Evolutionary conservation across 2,329 filamentous ascomycete genomes (phyloP).

Genomic region (Cladobotryum mycophilum): DNA sequence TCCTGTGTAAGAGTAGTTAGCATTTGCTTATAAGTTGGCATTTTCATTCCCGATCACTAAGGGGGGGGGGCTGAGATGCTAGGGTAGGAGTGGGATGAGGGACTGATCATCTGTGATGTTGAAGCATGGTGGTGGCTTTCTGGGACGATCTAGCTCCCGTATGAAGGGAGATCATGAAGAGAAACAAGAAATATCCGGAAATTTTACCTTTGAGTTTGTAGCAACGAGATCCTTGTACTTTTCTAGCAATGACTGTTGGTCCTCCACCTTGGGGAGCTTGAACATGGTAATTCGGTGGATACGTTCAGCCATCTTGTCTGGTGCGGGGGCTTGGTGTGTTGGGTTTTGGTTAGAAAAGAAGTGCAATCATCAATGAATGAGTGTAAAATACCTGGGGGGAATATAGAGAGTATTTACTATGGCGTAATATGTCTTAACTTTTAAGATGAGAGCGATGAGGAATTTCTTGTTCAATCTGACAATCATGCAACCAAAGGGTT

Average conservation of each 20-base stretch:
- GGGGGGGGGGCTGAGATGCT: background rate
- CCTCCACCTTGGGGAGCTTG: slow-evolving; percentile 41
- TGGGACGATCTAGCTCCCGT: no score
- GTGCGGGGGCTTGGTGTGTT: background rate
- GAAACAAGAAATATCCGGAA: background rate
- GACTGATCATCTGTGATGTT: no score
- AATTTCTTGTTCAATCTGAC: no score
- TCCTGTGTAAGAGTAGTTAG: slow-evolving; percentile 39
- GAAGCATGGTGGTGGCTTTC: no score
- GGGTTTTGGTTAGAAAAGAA: background rate
- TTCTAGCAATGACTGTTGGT: slow-evolving; percentile 38
- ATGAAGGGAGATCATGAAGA: background rate
- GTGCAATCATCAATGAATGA: no score
- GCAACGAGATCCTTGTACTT: slow-evolving; percentile 37
- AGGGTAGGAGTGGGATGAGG: background rate
- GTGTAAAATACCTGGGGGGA: no score
- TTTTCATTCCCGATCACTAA: background rate
- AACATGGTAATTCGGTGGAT: slow-evolving; percentile 48
- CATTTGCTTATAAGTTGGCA: no score
- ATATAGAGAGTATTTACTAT: no score
- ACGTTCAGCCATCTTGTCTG: slow-evolving; percentile 30
- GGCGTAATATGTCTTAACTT: no score
- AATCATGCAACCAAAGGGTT: no score
- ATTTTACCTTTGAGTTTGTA: slow-evolving; percentile 36
- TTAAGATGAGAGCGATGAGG: no score